phyloP scores from a whole-genome alignment of 1,139 yeast species.

The Geotrichum klebahnii region DNA sequence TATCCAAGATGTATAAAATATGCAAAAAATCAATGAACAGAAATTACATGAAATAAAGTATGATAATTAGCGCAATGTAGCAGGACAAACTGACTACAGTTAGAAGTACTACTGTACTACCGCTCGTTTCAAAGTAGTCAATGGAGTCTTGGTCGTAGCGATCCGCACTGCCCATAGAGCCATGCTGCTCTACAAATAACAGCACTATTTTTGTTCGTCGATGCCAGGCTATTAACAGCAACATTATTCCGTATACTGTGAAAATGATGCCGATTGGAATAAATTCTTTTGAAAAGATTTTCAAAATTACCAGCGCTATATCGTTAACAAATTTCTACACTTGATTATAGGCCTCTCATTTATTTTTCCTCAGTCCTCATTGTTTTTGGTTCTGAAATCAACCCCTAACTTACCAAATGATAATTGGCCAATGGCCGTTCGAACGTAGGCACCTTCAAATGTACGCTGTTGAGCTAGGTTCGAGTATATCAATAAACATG shows the following conservation, averaged over 20 bases:
- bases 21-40: not conserved
- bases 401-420: constrained; percentile 35
- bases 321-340: too few species aligned
- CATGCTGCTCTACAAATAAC: constrained; percentile 8
- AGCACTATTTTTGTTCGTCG: constrained; percentile 28
- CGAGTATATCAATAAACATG: not conserved
- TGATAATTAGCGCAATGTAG: constrained; percentile 32
- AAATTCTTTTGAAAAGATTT: constrained; percentile 41
- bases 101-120: constrained; percentile 35
- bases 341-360: too few species aligned
- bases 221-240: constrained; percentile 36
- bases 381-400: too few species aligned
- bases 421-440: constrained; percentile 42
- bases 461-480: constrained; percentile 42
- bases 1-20: too few species aligned
- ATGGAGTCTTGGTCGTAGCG: constrained; percentile 16
- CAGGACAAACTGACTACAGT: constrained; percentile 31
- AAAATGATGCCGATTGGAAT: constrained; percentile 42
- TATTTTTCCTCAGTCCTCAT: not conserved
- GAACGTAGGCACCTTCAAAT: constrained; percentile 44
- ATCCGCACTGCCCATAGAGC: constrained; percentile 13
- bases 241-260: constrained; percentile 39
- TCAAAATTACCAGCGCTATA: constrained; percentile 38
- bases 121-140: constrained; percentile 32
- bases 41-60: constrained; percentile 19